Evolutionary conservation across 2,329 filamentous ascomycete genomes (phyloP).

Genomic region (Colletotrichum horii): DNA sequence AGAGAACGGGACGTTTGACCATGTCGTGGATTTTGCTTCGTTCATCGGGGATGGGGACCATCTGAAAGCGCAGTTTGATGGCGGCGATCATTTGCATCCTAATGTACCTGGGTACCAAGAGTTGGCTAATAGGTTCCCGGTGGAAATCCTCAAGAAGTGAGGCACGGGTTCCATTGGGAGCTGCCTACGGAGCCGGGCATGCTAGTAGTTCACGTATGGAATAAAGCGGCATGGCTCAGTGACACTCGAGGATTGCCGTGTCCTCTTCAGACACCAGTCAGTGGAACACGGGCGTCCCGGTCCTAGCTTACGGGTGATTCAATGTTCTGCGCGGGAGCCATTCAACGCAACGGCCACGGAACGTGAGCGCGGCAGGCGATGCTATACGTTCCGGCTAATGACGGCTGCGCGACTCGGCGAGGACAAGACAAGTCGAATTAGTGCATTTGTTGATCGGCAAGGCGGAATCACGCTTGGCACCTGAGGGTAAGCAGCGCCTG

Average conservation of each 20-base stretch:
- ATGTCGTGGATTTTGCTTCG: constrained; percentile 66
- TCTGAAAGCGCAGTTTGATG: constrained; percentile 57
- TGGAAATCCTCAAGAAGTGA: constrained; percentile 52
- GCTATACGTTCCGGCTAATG: neutral
- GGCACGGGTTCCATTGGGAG: neutral
- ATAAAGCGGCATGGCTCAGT: neutral
- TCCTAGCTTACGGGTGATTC: neutral
- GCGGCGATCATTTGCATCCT: constrained; percentile 70
- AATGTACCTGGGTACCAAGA: constrained; percentile 64
- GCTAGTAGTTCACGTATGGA: neutral
- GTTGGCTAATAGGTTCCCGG: constrained; percentile 62
- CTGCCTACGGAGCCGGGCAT: neutral
- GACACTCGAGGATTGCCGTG: neutral
- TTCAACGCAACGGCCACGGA: neutral
- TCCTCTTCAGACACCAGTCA: neutral
- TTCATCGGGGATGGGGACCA: constrained; percentile 57
- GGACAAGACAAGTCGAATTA: neutral
- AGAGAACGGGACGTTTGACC: constrained; percentile 58
- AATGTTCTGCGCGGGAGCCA: neutral
- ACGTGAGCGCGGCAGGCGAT: neutral
- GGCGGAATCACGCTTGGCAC: neutral
- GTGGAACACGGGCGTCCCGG: neutral
- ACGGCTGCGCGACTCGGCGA: neutral
- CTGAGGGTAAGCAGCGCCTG: neutral
- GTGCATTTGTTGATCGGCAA: neutral